Evolutionary conservation across 306 rosid species (phyloP), one percentile per base, ranked within the genome.

Genomic region (barrel medic (Medicago truncatula)): DNA sequence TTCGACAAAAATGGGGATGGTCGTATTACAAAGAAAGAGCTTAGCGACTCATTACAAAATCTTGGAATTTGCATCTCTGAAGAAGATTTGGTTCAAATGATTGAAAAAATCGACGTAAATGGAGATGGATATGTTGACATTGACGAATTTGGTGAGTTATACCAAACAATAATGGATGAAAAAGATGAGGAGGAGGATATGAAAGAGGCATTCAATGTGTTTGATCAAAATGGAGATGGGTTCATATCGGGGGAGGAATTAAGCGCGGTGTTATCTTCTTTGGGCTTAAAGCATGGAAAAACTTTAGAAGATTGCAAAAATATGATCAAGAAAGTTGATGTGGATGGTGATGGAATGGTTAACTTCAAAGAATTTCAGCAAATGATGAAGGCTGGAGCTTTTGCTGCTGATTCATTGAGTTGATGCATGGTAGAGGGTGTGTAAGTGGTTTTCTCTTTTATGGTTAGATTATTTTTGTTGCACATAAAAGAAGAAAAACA

Each of bases 161-260:
- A 85, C 49, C 49, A 67, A 18, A 75, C 84, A 0, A 82, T 85
- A 75, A 82, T 85, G 84, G 77, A 76, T 0, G 88, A 85, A 3
- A 76, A 54, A 46, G 86, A 85, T 0, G 88, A 85, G 8, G 88
- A 85, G 20, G 88, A 79, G 61, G 88, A 85, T 20, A 82, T 85
- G 70, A 82, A 11, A 63, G 84, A 85, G 54, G 88, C 88, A 2
- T 85, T 85, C 49, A 82, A 85, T 1, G 86, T 85, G 75, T 82
- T 85, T 8, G 88, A 85, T 67, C 88, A 85, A 82, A 82, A 82
- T 12, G 82, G 82, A 8, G 88, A 85, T 52, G 88, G 88, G 21
- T 85, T 75, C 38, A 82, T 82, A 5, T 41, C 83, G 1, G 88
- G 83, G 2, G 86, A 85, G 43, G 88, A 85, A 72, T 67, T 85